Conservation (phyloP, 139 green algal genomes). For the Coccomyxa sp. region DNA sequence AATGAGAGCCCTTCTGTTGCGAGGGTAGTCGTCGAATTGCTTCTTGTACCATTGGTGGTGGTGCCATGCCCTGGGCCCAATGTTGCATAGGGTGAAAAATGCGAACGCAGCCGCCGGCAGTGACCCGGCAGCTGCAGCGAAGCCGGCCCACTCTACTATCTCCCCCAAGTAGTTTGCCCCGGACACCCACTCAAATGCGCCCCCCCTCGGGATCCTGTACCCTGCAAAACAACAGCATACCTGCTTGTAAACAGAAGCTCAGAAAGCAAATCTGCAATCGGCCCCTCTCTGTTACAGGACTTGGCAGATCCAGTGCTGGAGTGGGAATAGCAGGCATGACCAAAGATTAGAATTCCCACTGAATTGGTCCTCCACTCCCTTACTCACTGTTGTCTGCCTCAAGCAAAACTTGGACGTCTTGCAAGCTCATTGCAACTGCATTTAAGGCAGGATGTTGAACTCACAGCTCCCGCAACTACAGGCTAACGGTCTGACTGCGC, state of each 20-base stretch:
- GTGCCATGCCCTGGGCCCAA: constrained; percentile 38
- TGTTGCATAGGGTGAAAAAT: constrained; percentile 63
- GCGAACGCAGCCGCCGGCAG: constrained; percentile 57
- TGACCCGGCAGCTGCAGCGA: constrained; percentile 35
- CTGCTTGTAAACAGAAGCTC: background rate
- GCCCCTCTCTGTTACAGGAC: background rate
- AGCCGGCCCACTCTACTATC: constrained; percentile 67
- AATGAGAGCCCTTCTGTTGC: constrained; percentile 47
- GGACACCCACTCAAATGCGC: constrained; percentile 68
- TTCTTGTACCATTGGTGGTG: constrained; percentile 41
- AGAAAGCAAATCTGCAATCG: too few relatives aligned
- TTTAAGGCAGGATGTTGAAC: too few relatives aligned
- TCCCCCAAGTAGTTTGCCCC: constrained; percentile 73
- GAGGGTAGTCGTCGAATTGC: constrained; percentile 39
- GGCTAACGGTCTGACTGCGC: too few relatives aligned
- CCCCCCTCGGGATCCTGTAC: constrained; percentile 73
- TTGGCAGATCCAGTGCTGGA: too few relatives aligned
- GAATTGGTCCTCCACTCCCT: too few relatives aligned
- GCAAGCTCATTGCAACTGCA: too few relatives aligned
- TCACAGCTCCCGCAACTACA: too few relatives aligned
- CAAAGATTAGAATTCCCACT: too few relatives aligned
- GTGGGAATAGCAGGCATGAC: too few relatives aligned
- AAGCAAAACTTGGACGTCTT: too few relatives aligned
- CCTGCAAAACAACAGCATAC: constrained; percentile 16
- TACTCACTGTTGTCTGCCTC: too few relatives aligned